Evolutionary conservation across 768 basidiomycete genomes (phyloP).

Genomic region (Termitomyces sp.): DNA sequence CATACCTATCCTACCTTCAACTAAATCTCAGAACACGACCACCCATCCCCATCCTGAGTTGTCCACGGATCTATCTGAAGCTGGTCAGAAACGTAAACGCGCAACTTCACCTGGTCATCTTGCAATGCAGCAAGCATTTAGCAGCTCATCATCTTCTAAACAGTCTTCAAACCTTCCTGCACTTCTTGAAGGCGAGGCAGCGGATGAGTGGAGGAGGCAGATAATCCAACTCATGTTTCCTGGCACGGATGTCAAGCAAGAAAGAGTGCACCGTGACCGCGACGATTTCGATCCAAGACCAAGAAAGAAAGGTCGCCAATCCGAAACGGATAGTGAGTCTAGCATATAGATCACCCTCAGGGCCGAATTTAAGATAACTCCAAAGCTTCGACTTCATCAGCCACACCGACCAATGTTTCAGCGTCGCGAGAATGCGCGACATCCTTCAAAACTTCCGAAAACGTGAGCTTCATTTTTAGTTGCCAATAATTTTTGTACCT

Average conservation of each 20-base stretch:
- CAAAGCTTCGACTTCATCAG: neutral
- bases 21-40: neutral
- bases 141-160: conserved; percentile 7
- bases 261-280: conserved; percentile 1
- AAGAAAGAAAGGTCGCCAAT: neutral
- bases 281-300: neutral
- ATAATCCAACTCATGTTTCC: conserved; percentile 64
- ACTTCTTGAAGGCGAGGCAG: conserved; percentile 37
- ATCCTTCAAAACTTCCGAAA: neutral
- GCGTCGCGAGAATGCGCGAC: neutral
- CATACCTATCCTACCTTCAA: conserved; percentile 38
- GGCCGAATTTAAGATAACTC: neutral
- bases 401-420: neutral
- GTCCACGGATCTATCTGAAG: conserved; percentile 7
- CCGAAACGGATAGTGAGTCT: neutral
- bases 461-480: neutral
- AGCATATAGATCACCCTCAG: neutral
- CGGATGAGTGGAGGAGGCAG: conserved; percentile 51
- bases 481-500: neutral
- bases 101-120: conserved; percentile 29
- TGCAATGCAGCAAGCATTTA: conserved; percentile 27
- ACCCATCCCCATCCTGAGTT: neutral
- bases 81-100: conserved; percentile 40
- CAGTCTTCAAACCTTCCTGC: conserved; percentile 22
- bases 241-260: conserved; percentile 23